Evolutionary conservation across 2,329 filamentous ascomycete genomes (phyloP).

Genomic region (Scedosporium aurantiacum): DNA sequence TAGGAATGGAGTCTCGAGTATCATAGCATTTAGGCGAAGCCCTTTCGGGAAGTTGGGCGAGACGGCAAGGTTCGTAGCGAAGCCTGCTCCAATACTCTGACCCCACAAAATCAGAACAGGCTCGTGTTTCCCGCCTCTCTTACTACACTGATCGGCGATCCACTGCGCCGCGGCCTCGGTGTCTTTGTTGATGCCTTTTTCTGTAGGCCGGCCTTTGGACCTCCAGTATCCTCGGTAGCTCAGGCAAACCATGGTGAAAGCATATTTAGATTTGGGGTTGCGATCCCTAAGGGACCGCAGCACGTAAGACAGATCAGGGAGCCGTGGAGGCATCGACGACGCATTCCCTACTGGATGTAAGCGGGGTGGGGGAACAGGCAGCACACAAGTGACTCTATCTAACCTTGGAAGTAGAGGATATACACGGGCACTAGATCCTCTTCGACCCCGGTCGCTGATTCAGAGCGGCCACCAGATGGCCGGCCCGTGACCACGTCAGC

Average conservation of each 20-base stretch:
- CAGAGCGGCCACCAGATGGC: constrained; percentile 6
- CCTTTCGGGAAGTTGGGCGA: constrained; percentile 23
- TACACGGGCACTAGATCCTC: constrained; percentile 29
- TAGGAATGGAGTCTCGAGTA: constrained; percentile 68
- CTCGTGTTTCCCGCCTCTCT: constrained; percentile 12
- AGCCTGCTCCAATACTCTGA: constrained; percentile 64
- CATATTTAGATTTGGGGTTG: constrained; percentile 18
- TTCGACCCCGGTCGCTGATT: constrained; percentile 8
- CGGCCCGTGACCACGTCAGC: constrained; percentile 24
- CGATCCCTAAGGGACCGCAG: constrained; percentile 33
- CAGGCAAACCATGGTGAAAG: constrained; percentile 41
- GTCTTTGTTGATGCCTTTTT: constrained; percentile 59
- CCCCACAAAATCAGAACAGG: constrained; percentile 57
- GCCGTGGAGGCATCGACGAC: constrained; percentile 43
- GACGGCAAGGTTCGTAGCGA: constrained; percentile 51
- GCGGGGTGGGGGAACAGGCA: constrained; percentile 2
- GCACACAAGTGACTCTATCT: constrained; percentile 14
- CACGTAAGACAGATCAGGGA: constrained; percentile 44
- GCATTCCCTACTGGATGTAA: constrained; percentile 37
- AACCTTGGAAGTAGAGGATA: constrained; percentile 47
- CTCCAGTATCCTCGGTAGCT: constrained; percentile 70
- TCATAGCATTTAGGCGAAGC: constrained; percentile 31
- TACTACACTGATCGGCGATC: constrained; percentile 36
- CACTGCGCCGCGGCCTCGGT: constrained; percentile 53
- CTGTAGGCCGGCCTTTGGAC: constrained; percentile 59